Percentiles rank a stretch among this genome's conserved stretches.
phyloP scores from a whole-genome alignment of 305 asterid genomes.

The Ilex paraguariensis region DNA sequence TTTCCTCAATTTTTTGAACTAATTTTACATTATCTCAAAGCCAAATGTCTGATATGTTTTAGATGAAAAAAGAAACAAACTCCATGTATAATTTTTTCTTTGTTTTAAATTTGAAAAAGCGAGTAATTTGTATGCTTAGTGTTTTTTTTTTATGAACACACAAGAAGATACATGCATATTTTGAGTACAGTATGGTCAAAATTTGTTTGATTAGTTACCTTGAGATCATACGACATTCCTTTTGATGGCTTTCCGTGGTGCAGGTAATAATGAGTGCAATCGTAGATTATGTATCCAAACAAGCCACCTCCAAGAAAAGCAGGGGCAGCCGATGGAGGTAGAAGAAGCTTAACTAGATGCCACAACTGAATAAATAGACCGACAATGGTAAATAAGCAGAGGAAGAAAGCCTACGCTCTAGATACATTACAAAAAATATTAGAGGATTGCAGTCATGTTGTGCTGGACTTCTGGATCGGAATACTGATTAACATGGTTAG shows the following conservation, averaged over 20 bases:
- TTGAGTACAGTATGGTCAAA: no score
- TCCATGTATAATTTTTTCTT: not conserved
- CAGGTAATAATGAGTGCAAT: conserved; percentile 74
- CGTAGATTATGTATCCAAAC: conserved; percentile 69
- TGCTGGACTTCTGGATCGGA: no score
- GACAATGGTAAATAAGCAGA: not conserved
- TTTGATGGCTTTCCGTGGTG: conserved; percentile 69
- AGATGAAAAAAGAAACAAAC: not conserved
- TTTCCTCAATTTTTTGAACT: no score
- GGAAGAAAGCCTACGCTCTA: no score
- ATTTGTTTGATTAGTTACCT: conserved; percentile 27
- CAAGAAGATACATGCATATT: no score
- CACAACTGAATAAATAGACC: conserved; percentile 35
- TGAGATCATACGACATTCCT: conserved; percentile 49
- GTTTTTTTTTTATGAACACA: no score
- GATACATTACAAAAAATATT: no score
- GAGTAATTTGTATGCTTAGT: not conserved
- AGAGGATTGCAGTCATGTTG: no score
- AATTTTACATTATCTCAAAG: no score
- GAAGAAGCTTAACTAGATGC: conserved; percentile 38
- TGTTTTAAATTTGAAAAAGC: not conserved
- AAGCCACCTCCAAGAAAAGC: conserved; percentile 59
- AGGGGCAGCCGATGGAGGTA: conserved; percentile 40
- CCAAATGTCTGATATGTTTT: no score
- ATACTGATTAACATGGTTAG: no score